Evolutionary conservation across 352 stramenopile genomes (phyloP), one percentile per base, ranked within the genome.

Genomic region (Pythium volutum): DNA sequence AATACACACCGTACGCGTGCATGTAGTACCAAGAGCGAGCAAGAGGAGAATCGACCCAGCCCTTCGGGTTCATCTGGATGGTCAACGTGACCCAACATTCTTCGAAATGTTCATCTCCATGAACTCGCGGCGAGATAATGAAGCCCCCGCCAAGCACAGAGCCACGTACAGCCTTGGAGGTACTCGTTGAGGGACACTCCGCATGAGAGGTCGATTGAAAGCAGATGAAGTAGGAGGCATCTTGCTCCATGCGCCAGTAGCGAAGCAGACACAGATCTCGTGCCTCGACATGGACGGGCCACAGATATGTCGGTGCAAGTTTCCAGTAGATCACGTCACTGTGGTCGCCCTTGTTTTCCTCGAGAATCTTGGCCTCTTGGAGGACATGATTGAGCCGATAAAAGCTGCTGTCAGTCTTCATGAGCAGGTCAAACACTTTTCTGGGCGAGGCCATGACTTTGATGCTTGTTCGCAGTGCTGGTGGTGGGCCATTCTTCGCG

Each of bases 251-350:
- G 14, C 80, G 81, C 85, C 85, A 95, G 57, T 95, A 91, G 25
- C 85, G 81, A 4, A 93, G 65, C 45, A 95, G 62, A 31, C 81
- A 91, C 27, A 91, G 59, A 20, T 95, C 83, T 10, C 85, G 83
- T n/a, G 77, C 64, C 41, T 77, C 79, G 5, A 87, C 81, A 20
- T 74, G 64, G 22, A 91, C 69, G 20, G 85, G 85, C 85, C 85
- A 94, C 14, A 94, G 38, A 59, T 74, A 85, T n/a, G 79, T 81
- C 5, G 76, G 74, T 6, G 73, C 75, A 5, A 94, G 69, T 29
- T 87, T 78, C 85, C 79, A 91, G 45, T 89, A 90, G 4, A 94
- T 72, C 12, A 94, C 75, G 46, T 94, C 85, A 39, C 77, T 92
- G 45, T 94, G 85, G 33, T 92, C 83, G 6, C 75, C 63, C 0